These are phyloP conservation scores for Alternaria arbusti DNA, from an alignment of 2,329 filamentous ascomycete species.

Conservation along the genomic window DNA sequence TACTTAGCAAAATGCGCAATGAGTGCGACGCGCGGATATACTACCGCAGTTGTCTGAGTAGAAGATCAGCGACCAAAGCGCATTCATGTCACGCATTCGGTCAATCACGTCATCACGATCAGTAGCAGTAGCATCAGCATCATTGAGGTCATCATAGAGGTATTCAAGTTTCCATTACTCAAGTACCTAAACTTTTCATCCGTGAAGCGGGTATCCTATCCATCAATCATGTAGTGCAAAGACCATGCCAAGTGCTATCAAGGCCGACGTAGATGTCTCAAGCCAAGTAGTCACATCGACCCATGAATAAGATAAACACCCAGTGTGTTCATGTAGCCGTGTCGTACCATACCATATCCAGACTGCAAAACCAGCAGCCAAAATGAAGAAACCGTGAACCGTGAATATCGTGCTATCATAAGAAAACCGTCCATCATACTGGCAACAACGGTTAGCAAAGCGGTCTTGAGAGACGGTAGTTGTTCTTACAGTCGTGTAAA, in stretches of 20 bases:
- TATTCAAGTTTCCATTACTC: not conserved
- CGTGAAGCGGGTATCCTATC: not conserved
- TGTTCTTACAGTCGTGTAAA: not conserved
- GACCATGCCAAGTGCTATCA: not conserved
- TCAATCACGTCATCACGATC: not conserved
- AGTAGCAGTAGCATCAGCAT: not conserved
- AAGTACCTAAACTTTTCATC: not conserved
- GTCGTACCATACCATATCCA: not conserved
- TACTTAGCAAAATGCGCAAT: fast-evolving
- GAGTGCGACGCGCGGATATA: fast-evolving
- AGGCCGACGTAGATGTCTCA: not conserved
- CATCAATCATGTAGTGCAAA: not conserved
- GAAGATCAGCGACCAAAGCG: too few species aligned
- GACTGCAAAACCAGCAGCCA: not conserved
- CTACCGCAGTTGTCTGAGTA: too few species aligned
- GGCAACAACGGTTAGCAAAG: not conserved
- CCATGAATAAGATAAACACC: not conserved
- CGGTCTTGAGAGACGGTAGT: fast-evolving
- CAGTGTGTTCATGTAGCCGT: not conserved
- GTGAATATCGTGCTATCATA: not conserved
- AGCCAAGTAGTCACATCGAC: not conserved
- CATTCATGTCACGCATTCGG: not conserved
- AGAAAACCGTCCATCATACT: not conserved
- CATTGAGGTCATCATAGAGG: not conserved
- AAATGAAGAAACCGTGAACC: not conserved